These are phyloP conservation scores for Atkinsonella hypoxylon DNA, from an alignment of 2,329 filamentous ascomycete species.

Conservation along the genomic window DNA sequence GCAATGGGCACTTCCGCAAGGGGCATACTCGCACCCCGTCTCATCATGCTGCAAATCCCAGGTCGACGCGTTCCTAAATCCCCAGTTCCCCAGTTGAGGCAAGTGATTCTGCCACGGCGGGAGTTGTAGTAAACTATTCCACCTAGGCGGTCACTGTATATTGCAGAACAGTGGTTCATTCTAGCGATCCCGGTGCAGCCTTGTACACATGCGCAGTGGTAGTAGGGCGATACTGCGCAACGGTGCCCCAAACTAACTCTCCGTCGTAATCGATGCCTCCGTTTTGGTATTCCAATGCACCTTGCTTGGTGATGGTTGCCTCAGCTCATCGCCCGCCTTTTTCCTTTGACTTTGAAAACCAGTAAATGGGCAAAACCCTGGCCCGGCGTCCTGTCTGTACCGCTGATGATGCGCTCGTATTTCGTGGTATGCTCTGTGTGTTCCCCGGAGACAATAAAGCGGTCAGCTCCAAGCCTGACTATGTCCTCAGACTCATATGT, in stretches of 20 bases:
- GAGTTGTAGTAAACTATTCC: not conserved
- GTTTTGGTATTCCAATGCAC: constrained; percentile 30
- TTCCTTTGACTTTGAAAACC: not conserved
- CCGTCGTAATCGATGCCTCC: constrained; percentile 38
- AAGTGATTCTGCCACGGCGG: not conserved
- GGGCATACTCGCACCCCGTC: constrained; percentile 31
- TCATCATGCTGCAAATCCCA: constrained; percentile 11
- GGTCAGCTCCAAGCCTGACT: constrained; percentile 13
- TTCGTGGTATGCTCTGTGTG: constrained; percentile 27
- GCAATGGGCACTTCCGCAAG: constrained; percentile 33
- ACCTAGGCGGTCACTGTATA: not conserved
- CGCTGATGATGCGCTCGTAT: constrained; percentile 33
- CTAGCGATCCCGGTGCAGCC: constrained; percentile 9
- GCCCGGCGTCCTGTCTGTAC: constrained; percentile 34
- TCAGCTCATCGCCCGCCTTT: constrained; percentile 19
- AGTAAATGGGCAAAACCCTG: constrained; percentile 32
- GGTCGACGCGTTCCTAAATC: not conserved
- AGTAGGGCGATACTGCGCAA: constrained; percentile 36
- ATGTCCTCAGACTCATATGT: not conserved
- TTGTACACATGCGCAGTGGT: constrained; percentile 30
- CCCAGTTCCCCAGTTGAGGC: not conserved
- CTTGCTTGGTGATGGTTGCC: constrained; percentile 27
- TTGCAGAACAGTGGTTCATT: not conserved
- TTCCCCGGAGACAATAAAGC: constrained; percentile 33
- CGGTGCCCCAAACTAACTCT: constrained; percentile 8